phyloP scores from a whole-genome alignment of 768 basidiomycete genomes.

The Rubroboletus pulcherrimus region DNA sequence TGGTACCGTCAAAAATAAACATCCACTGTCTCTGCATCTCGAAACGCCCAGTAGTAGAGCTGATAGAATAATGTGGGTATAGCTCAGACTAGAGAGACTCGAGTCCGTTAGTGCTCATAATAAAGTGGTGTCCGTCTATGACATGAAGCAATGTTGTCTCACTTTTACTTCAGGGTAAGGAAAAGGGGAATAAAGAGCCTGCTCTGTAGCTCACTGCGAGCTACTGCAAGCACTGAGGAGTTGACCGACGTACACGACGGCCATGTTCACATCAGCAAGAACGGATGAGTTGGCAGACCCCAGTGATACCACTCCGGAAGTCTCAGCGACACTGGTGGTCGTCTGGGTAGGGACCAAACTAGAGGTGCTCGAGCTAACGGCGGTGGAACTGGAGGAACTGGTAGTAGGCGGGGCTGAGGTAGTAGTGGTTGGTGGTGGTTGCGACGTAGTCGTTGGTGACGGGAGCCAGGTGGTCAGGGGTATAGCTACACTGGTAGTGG shows the following conservation, averaged over 20 bases:
- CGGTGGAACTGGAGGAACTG: constrained; percentile 11
- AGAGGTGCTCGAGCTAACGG: constrained; percentile 16
- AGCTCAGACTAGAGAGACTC: constrained; percentile 13
- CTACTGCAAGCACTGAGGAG: constrained; percentile 16
- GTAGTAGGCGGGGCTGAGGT: constrained; percentile 10
- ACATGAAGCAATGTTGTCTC: constrained; percentile 11
- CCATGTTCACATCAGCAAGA: constrained; percentile 14
- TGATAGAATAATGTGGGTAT: constrained; percentile 28
- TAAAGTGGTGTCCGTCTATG: constrained; percentile 19
- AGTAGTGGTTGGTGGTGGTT: constrained; percentile 25
- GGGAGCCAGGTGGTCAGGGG: constrained; percentile 22
- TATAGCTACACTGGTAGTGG: constrained; percentile 8
- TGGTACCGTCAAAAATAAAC: constrained; percentile 6
- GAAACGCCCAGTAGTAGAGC: constrained; percentile 5
- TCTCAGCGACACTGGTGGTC: constrained; percentile 13
- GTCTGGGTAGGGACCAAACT: constrained; percentile 21
- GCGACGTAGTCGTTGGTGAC: constrained; percentile 19
- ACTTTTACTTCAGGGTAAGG: constrained; percentile 12
- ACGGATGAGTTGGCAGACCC: constrained; percentile 4
- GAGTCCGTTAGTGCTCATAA: constrained; percentile 19
- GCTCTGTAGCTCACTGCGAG: constrained; percentile 3
- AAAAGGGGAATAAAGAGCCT: constrained; percentile 6
- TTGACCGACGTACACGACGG: constrained; percentile 18
- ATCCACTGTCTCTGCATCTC: constrained; percentile 1
- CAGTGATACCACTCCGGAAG: constrained; percentile 9